A percentile compares a stretch with the other conserved stretches of the same genome.
Evolutionary conservation across 1,284 basidiomycete genomes (phyloP).

Genomic region (Marasmius fiardii): DNA sequence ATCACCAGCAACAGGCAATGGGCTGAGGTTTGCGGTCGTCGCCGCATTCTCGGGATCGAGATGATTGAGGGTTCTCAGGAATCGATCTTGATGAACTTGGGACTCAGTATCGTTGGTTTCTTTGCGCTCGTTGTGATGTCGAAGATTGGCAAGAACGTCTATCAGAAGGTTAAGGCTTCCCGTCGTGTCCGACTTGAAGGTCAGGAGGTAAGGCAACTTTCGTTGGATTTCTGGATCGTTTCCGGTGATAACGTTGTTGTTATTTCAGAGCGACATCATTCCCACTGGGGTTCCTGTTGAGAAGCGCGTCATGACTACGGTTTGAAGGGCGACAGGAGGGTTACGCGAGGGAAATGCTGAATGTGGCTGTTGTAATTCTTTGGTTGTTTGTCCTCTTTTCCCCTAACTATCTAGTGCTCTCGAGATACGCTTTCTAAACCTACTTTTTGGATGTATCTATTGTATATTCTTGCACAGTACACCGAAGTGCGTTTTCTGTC

Average conservation of each 20-base stretch:
- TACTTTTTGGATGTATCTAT: too few relatives aligned
- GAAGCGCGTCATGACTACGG: background rate
- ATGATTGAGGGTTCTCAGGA: constrained; percentile 27
- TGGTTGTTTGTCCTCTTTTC: too few relatives aligned
- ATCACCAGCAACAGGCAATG: constrained; percentile 69
- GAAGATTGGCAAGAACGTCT: constrained; percentile 17
- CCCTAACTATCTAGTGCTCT: too few relatives aligned
- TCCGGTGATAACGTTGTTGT: background rate
- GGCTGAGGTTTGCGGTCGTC: constrained; percentile 50
- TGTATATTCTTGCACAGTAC: too few relatives aligned
- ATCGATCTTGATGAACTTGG: constrained; percentile 39
- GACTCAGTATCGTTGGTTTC: constrained; percentile 43
- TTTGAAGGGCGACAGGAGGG: background rate
- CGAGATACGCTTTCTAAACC: too few relatives aligned
- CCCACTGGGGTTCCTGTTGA: background rate
- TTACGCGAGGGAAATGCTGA: too few relatives aligned
- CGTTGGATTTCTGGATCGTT: background rate
- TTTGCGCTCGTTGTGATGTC: constrained; percentile 40
- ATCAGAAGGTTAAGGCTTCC: constrained; percentile 6
- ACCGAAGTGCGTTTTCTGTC: too few relatives aligned
- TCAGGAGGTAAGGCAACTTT: constrained; percentile 8
- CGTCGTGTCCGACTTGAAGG: constrained; percentile 12
- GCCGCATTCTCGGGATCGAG: constrained; percentile 29
- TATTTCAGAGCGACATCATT: background rate
- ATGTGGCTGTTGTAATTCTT: too few relatives aligned